A percentile compares a stretch with the other conserved stretches of the same genome.
Evolutionary conservation across 768 basidiomycete genomes (phyloP).

Genomic region (Pulveroboletus ravenelii): DNA sequence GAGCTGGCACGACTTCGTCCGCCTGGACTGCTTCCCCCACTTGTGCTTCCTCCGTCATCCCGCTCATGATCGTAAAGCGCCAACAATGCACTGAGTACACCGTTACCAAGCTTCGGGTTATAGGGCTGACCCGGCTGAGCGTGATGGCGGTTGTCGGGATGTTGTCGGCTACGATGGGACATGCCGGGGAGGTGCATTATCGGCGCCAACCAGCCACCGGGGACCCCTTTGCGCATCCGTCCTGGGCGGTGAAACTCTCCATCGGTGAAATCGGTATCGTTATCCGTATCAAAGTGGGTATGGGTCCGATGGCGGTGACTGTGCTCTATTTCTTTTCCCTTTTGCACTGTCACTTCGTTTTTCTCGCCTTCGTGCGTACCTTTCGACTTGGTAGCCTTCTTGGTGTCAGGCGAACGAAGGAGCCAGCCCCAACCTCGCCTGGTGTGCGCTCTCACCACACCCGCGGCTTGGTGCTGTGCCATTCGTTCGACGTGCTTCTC

Average conservation of each 20-base stretch:
- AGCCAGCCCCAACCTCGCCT: constrained; percentile 25
- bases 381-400: neutral
- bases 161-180: neutral
- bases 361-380: neutral
- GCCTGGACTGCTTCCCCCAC: constrained; percentile 18
- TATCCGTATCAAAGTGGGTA: constrained; percentile 8
- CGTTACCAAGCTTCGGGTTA: constrained; percentile 33
- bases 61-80: constrained; percentile 48
- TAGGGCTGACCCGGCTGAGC: constrained; percentile 1
- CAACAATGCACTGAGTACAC: constrained; percentile 63
- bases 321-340: constrained; percentile 8
- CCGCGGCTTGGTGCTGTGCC: constrained; percentile 34
- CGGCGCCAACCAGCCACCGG: constrained; percentile 14
- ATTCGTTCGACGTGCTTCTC: constrained; percentile 26
- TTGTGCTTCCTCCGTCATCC: constrained; percentile 26
- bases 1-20: constrained; percentile 21
- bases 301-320: neutral
- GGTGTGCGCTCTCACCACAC: constrained; percentile 44
- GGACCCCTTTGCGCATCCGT: constrained; percentile 15
- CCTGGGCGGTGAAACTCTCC: constrained; percentile 5
- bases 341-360: neutral
- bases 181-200: constrained; percentile 1
- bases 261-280: constrained; percentile 3
- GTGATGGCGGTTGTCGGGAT: constrained; percentile 4
- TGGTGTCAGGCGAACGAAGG: constrained; percentile 5